Evolutionary conservation across 331 rosid species (phyloP).

Genomic region (Dryas integrifolia): DNA sequence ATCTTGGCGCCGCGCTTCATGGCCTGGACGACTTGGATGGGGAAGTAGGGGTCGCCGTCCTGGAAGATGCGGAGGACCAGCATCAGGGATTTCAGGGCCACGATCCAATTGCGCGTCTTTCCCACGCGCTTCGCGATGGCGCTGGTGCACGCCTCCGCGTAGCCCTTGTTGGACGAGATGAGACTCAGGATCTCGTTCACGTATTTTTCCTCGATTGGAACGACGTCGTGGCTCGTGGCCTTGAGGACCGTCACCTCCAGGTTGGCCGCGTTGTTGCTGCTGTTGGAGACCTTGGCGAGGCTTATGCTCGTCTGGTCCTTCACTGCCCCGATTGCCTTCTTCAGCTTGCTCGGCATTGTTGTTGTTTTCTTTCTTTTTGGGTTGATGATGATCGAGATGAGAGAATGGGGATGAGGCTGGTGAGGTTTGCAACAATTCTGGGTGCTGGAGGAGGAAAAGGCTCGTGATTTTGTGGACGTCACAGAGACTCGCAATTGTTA

Average conservation of each 20-base stretch:
- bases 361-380: not conserved
- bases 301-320: slow-evolving; percentile 94
- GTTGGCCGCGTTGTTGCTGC: slow-evolving; percentile 35
- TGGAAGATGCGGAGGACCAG: slow-evolving; percentile 70
- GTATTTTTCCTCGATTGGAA: slow-evolving; percentile 61
- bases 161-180: slow-evolving; percentile 47
- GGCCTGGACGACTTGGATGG: slow-evolving; percentile 61
- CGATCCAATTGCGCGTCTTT: slow-evolving; percentile 67
- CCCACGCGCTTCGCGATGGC: slow-evolving; percentile 60
- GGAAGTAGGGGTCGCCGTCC: slow-evolving; percentile 78
- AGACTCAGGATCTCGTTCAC: slow-evolving; percentile 51
- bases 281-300: slow-evolving; percentile 64
- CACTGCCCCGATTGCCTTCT: slow-evolving; percentile 85
- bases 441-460: slow-evolving; percentile 19
- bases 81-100: slow-evolving; percentile 74
- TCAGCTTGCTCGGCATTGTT: slow-evolving; percentile 78
- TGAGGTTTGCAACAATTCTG: not conserved
- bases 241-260: slow-evolving; percentile 63
- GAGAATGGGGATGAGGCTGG: not conserved
- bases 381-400: too few species aligned
- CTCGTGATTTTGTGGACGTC: slow-evolving; percentile 1
- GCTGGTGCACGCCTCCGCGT: slow-evolving; percentile 61
- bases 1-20: slow-evolving; percentile 77
- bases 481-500: not conserved
- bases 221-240: slow-evolving; percentile 74